phyloP scores from a whole-genome alignment of 1,284 basidiomycete species.

The Sporisorium iseilematis-ciliati region DNA sequence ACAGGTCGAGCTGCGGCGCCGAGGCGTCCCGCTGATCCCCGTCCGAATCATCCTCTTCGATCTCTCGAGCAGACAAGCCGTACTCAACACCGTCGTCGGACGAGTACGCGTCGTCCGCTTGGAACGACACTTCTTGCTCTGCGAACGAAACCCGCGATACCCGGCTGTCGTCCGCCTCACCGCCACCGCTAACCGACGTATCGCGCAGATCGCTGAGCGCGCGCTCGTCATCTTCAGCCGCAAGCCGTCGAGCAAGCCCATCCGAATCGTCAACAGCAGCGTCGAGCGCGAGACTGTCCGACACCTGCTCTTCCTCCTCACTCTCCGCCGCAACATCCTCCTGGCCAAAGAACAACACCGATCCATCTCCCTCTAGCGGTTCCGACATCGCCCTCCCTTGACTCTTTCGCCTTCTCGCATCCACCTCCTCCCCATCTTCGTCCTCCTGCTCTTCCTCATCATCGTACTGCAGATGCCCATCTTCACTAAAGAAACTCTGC shows the following conservation, averaged over 20 bases:
- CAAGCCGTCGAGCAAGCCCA: conserved; percentile 22
- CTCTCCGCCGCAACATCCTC: conserved; percentile 19
- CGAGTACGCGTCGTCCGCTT: conserved; percentile 35
- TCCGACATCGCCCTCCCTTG: conserved; percentile 35
- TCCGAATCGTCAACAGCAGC: conserved; percentile 31
- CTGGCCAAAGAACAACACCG: conserved; percentile 38
- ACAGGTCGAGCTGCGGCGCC: conserved; percentile 23
- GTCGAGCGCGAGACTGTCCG: conserved; percentile 36
- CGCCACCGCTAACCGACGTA: conserved; percentile 13
- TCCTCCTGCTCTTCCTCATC: conserved; percentile 19
- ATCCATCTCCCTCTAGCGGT: conserved; percentile 45
- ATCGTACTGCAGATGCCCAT: conserved; percentile 38
- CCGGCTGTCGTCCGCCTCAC: conserved; percentile 19
- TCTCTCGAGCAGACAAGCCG: conserved; percentile 21
- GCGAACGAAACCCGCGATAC: conserved; percentile 35
- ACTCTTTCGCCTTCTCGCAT: conserved; percentile 15
- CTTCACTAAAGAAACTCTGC: conserved; percentile 43
- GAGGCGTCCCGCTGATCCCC: conserved; percentile 21
- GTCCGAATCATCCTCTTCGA: conserved; percentile 25
- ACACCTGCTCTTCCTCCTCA: conserved; percentile 40
- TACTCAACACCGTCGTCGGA: conserved; percentile 38
- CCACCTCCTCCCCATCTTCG: conserved; percentile 8
- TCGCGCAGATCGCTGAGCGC: background rate
- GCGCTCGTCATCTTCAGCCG: conserved; percentile 9
- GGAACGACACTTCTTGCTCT: conserved; percentile 35